Conservation (phyloP, 2,329 filamentous ascomycete species). For the Laburnicola sp. region DNA sequence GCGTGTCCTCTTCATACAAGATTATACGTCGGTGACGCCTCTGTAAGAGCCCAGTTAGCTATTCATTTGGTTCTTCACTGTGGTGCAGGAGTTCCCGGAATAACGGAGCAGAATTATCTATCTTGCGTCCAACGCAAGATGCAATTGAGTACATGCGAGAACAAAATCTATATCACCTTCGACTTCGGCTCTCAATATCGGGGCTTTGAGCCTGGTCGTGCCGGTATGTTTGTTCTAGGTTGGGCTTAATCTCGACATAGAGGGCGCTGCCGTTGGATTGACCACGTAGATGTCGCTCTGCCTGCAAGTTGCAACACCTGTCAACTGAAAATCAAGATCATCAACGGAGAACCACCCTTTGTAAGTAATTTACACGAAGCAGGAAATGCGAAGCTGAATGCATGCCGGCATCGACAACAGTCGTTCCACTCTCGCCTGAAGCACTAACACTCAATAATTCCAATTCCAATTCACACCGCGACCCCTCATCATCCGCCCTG, state of each 20-base stretch:
- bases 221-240: conserved; percentile 4
- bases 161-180: conserved; percentile 19
- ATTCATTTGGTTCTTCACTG: no score
- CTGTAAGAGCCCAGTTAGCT: no score
- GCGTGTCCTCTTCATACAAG: no score
- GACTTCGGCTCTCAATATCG: conserved; percentile 16
- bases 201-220: conserved; percentile 9
- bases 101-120: conserved; percentile 2
- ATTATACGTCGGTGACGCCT: no score
- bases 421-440: conserved; percentile 13
- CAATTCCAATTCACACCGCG: conserved; percentile 6
- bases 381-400: conserved; percentile 12
- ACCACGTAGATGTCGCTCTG: no score
- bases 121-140: conserved; percentile 2
- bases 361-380: no score
- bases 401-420: conserved; percentile 12
- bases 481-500: conserved; percentile 5
- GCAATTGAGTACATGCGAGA: conserved; percentile 3
- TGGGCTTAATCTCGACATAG: not conserved
- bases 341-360: no score
- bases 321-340: no score
- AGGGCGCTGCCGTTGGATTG: no score
- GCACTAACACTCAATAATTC: not conserved
- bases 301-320: no score
- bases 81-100: not conserved